A percentile compares a stretch with the other conserved stretches of the same genome.
These are phyloP conservation scores for Amesomyces nigricolor DNA, from an alignment of 2,329 filamentous ascomycete species.

Conservation along the genomic window DNA sequence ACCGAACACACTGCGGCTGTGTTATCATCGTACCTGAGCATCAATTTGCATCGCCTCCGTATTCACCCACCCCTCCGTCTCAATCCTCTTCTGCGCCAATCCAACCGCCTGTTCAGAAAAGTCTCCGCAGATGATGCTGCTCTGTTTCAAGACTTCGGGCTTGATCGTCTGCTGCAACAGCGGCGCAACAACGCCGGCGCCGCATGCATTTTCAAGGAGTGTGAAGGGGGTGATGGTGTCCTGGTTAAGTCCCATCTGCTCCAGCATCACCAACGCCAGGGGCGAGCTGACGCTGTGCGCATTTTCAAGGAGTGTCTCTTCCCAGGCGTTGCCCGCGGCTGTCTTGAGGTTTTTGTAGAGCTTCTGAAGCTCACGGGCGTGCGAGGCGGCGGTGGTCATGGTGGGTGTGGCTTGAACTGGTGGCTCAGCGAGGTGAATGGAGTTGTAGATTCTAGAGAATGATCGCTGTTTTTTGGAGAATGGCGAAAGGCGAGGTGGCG, in stretches of 20 bases:
- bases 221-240: slow-evolving; percentile 30
- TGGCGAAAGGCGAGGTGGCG: too few species aligned
- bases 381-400: background rate
- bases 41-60: slow-evolving; percentile 40
- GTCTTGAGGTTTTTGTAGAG: slow-evolving; percentile 16
- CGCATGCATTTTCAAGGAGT: slow-evolving; percentile 50
- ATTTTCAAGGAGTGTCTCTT: slow-evolving; percentile 14
- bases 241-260: slow-evolving; percentile 30
- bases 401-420: background rate
- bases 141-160: slow-evolving; percentile 35
- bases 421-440: background rate
- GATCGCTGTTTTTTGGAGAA: too few species aligned
- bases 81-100: slow-evolving; percentile 35
- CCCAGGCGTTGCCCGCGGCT: background rate
- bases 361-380: slow-evolving; percentile 14
- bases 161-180: slow-evolving; percentile 38
- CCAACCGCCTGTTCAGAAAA: slow-evolving; percentile 39
- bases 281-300: slow-evolving; percentile 23
- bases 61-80: slow-evolving; percentile 42
- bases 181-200: slow-evolving; percentile 44
- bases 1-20: background rate
- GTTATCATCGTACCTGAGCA: slow-evolving; percentile 36
- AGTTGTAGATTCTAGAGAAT: too few species aligned
- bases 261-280: slow-evolving; percentile 26
- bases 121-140: slow-evolving; percentile 47